A percentile compares a stretch with the other conserved stretches of the same genome.
These are phyloP conservation scores for Malania oleifera DNA, from an alignment of 164 flowering plant species.

Conservation along the genomic window DNA sequence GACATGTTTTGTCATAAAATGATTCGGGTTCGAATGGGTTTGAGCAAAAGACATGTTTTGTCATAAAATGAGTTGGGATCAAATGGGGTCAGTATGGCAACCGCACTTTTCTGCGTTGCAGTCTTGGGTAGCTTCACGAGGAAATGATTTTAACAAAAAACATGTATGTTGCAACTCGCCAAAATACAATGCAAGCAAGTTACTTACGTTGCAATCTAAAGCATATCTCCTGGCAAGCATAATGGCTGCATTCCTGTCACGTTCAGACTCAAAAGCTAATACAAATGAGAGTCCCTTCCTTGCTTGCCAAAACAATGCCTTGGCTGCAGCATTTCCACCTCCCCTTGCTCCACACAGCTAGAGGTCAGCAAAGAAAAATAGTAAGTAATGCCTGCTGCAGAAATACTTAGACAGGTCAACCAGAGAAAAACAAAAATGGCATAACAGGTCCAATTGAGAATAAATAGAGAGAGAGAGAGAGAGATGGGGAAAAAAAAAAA, in stretches of 20 bases:
- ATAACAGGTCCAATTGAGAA: too few species aligned
- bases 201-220: conserved; percentile 81
- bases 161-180: too few species aligned
- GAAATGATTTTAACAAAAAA: too few species aligned
- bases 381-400: not conserved
- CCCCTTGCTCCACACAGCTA: conserved; percentile 97
- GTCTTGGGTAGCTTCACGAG: too few species aligned
- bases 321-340: conserved; percentile 88
- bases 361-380: not conserved
- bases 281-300: conserved; percentile 72
- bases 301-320: conserved; percentile 89
- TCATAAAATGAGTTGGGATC: too few species aligned
- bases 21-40: too few species aligned
- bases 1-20: too few species aligned
- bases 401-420: not conserved
- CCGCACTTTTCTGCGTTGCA: too few species aligned
- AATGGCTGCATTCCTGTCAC: conserved; percentile 90
- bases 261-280: conserved; percentile 82
- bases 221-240: conserved; percentile 90
- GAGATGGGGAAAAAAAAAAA: too few species aligned
- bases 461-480: not conserved
- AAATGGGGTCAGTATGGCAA: too few species aligned
- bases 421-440: not conserved
- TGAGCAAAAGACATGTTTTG: too few species aligned
- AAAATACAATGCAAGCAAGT: not conserved